Evolutionary conservation across 2,329 filamentous ascomycete genomes (phyloP).

Genomic region (Colletotrichum eremochloae): DNA sequence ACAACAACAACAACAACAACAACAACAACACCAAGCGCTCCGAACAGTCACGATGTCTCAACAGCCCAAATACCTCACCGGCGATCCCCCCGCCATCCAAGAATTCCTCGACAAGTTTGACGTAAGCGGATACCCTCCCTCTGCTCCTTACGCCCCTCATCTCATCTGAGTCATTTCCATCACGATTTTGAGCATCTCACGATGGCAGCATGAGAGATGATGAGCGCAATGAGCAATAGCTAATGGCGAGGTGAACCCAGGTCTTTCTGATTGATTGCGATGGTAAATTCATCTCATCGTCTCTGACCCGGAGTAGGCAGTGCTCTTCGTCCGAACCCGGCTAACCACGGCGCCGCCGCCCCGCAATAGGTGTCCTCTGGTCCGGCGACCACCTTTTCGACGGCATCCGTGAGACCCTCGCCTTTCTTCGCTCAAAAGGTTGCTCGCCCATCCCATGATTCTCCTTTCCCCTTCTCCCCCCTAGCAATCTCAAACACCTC

Average conservation of each 20-base stretch:
- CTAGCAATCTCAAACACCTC: background rate
- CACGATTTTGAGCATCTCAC: background rate
- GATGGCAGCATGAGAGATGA: slow-evolving; percentile 12
- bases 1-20: background rate
- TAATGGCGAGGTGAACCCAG: slow-evolving; percentile 52
- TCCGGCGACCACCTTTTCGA: slow-evolving; percentile 92
- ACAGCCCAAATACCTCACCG: slow-evolving; percentile 78
- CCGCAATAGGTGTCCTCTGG: slow-evolving; percentile 86
- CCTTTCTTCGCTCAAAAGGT: slow-evolving; percentile 87
- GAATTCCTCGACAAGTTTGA: slow-evolving; percentile 93
- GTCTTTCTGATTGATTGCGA: slow-evolving; percentile 95
- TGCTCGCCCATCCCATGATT: slow-evolving; percentile 42
- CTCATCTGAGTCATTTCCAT: slow-evolving; percentile 36
- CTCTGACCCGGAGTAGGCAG: slow-evolving; percentile 12
- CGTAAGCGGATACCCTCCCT: slow-evolving; percentile 68
- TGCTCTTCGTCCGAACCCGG: background rate
- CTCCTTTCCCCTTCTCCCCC: background rate
- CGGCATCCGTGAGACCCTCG: slow-evolving; percentile 85
- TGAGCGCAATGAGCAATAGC: slow-evolving; percentile 41
- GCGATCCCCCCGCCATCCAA: slow-evolving; percentile 80
- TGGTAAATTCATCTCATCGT: slow-evolving; percentile 68
- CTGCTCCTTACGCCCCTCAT: slow-evolving; percentile 12
- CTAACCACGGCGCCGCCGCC: slow-evolving; percentile 8
- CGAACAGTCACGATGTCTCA: slow-evolving; percentile 48
- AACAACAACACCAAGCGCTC: background rate